phyloP scores from a whole-genome alignment of 2,329 filamentous ascomycete genomes.

The Alternaria panax region DNA sequence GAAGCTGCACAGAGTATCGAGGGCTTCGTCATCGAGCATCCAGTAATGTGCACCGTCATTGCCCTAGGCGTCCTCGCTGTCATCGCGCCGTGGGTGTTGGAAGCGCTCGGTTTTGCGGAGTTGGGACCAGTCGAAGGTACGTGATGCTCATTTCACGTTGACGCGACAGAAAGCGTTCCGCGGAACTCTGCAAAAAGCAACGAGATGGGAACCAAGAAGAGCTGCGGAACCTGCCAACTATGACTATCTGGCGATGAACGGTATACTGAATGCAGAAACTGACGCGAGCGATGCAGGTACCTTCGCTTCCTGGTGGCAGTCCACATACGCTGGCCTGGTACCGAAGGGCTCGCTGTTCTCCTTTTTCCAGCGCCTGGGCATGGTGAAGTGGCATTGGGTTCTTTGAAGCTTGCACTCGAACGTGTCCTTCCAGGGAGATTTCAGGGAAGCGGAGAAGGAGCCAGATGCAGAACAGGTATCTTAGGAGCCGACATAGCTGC shows the following conservation, averaged over 20 bases:
- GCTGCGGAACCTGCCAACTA: no score
- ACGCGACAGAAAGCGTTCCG: background rate
- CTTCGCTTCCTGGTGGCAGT: constrained; percentile 54
- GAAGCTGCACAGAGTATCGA: constrained; percentile 31
- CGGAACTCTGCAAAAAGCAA: background rate
- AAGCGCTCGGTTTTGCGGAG: constrained; percentile 44
- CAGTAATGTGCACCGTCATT: constrained; percentile 37
- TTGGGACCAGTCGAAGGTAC: constrained; percentile 42
- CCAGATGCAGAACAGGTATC: background rate
- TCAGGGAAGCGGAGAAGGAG: background rate
- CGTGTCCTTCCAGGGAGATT: background rate
- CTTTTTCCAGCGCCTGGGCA: constrained; percentile 55
- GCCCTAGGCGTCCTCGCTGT: constrained; percentile 41
- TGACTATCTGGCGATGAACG: no score
- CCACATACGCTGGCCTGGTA: constrained; percentile 50
- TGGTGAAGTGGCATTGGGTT: constrained; percentile 44
- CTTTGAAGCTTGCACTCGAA: background rate
- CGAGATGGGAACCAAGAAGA: background rate
- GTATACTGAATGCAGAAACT: background rate
- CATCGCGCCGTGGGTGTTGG: constrained; percentile 39
- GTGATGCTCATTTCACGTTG: background rate
- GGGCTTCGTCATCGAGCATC: constrained; percentile 43
- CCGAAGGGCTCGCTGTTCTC: constrained; percentile 53
- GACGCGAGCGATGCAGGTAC: constrained; percentile 20
- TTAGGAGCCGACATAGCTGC: background rate